Evolutionary conservation across 2,329 filamentous ascomycete species (phyloP), one percentile per base, ranked within the genome.

Genomic region (Pseudogymnoascus sp.): DNA sequence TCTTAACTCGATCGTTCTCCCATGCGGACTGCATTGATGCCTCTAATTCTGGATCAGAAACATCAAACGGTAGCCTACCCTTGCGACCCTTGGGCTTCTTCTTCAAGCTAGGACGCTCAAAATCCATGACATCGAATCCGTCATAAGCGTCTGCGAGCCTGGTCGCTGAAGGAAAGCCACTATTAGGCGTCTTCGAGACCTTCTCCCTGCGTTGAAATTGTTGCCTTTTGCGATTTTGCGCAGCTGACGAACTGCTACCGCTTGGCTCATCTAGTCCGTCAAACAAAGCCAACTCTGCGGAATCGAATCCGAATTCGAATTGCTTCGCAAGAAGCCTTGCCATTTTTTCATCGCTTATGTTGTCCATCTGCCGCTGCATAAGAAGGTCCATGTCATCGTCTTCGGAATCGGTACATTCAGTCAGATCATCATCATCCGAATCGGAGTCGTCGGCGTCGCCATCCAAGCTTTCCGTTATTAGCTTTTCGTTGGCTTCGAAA

Each of bases 61-160:
- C 72, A 18, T 83, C 77, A 12, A 79, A 74, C 4, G 78, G 76
- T 52, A 81, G 73, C 60, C 80, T 77, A 52, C 77, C 79, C 65
- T 83, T 82, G 12, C 80, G 79, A 45, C 84, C 85, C 72, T 89
- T 90, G 66, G 81, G 78, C 69, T 84, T 87, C 65, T 81, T 84
- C 48, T 74, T 82, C 5, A 92, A 73, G 60, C 85, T 90, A 1
- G 87, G 85, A 27, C 86, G 81, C 13, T 89, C 82, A 75, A 89
- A 90, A 69, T 96, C 90, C 87, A 94, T 93, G 48, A 95, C 78
- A 70, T 96, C 91, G 65, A 96, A 87, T 7, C 85, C 88, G 64
- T 87, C 85, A 64, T 73, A 74, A 35, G 68, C 69, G 79, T 62
- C 83, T 2, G 82, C 83, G 67, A 86, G 79, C 13, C 79, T 76